Base-by-base conservation (phyloP, 1,284 basidiomycete genomes). In the Melanopsichium pennsylvanicum region DNA sequence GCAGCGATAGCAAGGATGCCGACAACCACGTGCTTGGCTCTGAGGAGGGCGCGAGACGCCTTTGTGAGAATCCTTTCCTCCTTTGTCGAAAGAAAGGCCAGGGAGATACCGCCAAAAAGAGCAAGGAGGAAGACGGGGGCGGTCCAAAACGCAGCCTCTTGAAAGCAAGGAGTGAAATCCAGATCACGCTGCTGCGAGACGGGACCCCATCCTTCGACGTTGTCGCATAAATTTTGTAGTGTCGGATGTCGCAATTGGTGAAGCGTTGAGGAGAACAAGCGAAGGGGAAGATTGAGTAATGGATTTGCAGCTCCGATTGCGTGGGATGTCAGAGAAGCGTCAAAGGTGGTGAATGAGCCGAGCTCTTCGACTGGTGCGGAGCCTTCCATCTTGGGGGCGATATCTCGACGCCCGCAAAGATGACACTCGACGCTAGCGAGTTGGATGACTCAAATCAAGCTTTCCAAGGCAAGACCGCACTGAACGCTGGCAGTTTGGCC, bases 131-230 rank as follows among this genome's bases (percentile, higher is more conserved):
- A 37, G 44, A 59, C 55, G 1, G 79, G 78, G 5, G 52, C 57
- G 12, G 57, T 29, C 70, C 71, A 72, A 21, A 80, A 61, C 19
- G 57, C 61, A 9, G 62, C 87, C 66, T 90, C 88, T 76, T 94
- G 90, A 72, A 91, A 92, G 81, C 93, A 97, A 7, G 87, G 86
- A 1, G 92, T 90, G 12, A 90, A 78, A 82, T 96, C 93, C 75
- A 93, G 90, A 22, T 86, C 84, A 51, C 90, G 86, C 0, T 82
- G 66, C 7, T 72, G 79, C 8, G 90, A 92, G 35, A 87, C 82
- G 13, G 85, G 83, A 1, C 82, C 83, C 87, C 89, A 91, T 47
- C 90, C 78, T 57, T 79, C 81, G 21, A 45, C 34, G 25, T 64
- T 64, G 49, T 51, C 43, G 46, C 67, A 70, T 8, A 64, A 42